These are phyloP conservation scores for Barbarea vulgaris DNA, from an alignment of 345 rosid genomes.

Conservation along the genomic window DNA sequence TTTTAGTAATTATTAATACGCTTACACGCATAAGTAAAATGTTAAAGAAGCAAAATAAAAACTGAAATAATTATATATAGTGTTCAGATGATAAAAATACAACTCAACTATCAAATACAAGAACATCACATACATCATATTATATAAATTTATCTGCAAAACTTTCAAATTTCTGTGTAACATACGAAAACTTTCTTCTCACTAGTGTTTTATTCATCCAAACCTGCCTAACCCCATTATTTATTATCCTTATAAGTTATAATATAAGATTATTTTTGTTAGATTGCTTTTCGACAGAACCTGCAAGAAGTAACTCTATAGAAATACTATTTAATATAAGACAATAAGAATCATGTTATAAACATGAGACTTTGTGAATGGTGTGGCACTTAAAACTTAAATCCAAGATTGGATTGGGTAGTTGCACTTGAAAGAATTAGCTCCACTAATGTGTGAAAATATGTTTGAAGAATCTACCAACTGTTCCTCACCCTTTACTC, in stretches of 20 bases:
- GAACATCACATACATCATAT: slow-evolving; percentile 1
- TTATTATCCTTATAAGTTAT: background rate
- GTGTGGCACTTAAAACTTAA: slow-evolving; percentile 35
- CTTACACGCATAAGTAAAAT: background rate
- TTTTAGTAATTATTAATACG: background rate
- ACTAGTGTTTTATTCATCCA: slow-evolving; percentile 25
- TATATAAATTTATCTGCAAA: slow-evolving; percentile 13
- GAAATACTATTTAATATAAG: slow-evolving; percentile 10
- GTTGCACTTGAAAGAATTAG: slow-evolving; percentile 86
- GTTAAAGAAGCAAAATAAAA: background rate
- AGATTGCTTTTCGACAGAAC: background rate
- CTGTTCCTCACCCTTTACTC: slow-evolving; percentile 71
- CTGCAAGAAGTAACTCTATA: slow-evolving; percentile 28
- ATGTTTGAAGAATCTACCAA: slow-evolving; percentile 79
- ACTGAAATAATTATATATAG: background rate
- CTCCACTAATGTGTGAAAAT: slow-evolving; percentile 82
- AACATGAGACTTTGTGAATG: slow-evolving; percentile 23
- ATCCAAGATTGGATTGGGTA: slow-evolving; percentile 87
- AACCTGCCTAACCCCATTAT: slow-evolving; percentile 25
- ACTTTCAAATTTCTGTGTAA: slow-evolving; percentile 16
- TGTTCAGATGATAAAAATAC: background rate
- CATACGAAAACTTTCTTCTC: background rate
- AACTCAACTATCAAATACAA: slow-evolving; percentile 15
- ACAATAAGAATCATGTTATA: slow-evolving; percentile 24
- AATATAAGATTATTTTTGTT: background rate